A percentile compares a stretch with the other conserved stretches of the same genome.
phyloP scores from a whole-genome alignment of 305 asterid genomes.

The Fraxinus nigra region DNA sequence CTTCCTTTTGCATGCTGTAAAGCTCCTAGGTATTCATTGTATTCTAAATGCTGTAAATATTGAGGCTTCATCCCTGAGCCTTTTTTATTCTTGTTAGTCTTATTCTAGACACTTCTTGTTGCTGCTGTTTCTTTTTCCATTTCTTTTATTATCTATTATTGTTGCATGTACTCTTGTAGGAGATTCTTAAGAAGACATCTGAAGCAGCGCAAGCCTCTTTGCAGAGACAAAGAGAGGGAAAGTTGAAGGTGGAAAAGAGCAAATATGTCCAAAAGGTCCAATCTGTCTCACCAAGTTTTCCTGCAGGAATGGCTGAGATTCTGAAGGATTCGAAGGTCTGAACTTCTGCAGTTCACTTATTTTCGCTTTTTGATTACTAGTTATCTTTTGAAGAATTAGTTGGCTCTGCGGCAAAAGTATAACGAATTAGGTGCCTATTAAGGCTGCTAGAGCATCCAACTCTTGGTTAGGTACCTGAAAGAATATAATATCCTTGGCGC shows the following conservation, averaged over 20 bases:
- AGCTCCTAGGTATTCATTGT: not conserved
- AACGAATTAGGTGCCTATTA: constrained; percentile 4
- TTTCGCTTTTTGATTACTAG: not conserved
- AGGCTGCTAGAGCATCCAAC: not conserved
- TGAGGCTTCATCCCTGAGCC: not conserved
- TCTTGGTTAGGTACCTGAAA: constrained; percentile 2
- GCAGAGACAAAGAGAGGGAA: constrained; percentile 37
- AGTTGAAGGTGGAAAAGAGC: constrained; percentile 36
- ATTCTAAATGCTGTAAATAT: not conserved
- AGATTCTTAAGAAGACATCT: constrained; percentile 62
- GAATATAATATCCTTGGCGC: not conserved
- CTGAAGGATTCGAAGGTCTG: constrained; percentile 46
- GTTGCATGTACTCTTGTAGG: constrained; percentile 41
- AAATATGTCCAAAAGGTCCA: constrained; percentile 30
- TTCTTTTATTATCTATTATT: constrained; percentile 17
- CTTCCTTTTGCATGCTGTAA: not conserved
- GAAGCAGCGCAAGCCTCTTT: constrained; percentile 39
- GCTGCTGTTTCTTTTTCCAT: constrained; percentile 18
- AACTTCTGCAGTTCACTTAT: not conserved
- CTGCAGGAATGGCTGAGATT: constrained; percentile 42
- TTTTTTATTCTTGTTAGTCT: constrained; percentile 6
- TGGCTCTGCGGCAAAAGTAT: constrained; percentile 21
- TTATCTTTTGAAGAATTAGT: constrained; percentile 3
- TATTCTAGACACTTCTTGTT: not conserved
- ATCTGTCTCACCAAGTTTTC: constrained; percentile 43